Percentiles rank a stretch among this genome's conserved stretches.
phyloP scores from a whole-genome alignment of 2,329 filamentous ascomycete genomes.

The Aspergillus fumigatiaffinis region DNA sequence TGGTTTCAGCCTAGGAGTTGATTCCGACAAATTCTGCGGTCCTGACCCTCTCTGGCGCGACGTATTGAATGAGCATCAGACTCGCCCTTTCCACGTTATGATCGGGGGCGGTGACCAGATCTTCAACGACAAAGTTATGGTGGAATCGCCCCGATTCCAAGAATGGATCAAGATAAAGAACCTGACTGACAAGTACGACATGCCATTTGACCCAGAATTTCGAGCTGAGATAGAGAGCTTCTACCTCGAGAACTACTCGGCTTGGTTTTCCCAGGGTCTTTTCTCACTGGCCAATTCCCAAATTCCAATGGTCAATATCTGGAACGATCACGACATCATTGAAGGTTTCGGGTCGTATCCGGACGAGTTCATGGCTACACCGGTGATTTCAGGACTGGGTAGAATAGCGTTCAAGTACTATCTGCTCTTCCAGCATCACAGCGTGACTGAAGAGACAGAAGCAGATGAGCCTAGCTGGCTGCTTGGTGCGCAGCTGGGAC shows the following conservation, averaged over 20 bases:
- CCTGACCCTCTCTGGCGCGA: slow-evolving; percentile 97
- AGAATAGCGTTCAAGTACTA: slow-evolving; percentile 98
- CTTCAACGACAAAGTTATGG: slow-evolving; percentile 83
- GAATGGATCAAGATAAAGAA: slow-evolving; percentile 83
- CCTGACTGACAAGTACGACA: slow-evolving; percentile 71
- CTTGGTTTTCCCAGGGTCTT: slow-evolving; percentile 95
- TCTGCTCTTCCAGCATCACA: slow-evolving; percentile 97
- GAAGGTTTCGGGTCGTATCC: slow-evolving; percentile 93
- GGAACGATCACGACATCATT: slow-evolving; percentile 90
- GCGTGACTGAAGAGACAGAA: slow-evolving; percentile 73
- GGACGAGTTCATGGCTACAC: slow-evolving; percentile 83
- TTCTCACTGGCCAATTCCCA: slow-evolving; percentile 91
- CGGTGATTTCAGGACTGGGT: slow-evolving; percentile 85
- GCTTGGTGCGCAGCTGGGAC: slow-evolving; percentile 72
- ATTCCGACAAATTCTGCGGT: slow-evolving; percentile 76
- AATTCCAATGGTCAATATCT: slow-evolving; percentile 98
- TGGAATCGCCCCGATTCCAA: slow-evolving; percentile 70
- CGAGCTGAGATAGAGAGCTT: slow-evolving; percentile 84
- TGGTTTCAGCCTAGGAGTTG: slow-evolving; percentile 79
- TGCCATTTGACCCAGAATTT: slow-evolving; percentile 74
- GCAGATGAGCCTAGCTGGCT: slow-evolving; percentile 87
- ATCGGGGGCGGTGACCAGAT: slow-evolving; percentile 95
- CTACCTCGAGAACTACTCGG: slow-evolving; percentile 81
- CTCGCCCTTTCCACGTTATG: slow-evolving; percentile 95
- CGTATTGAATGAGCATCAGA: slow-evolving; percentile 87